Conservation (phyloP, 306 rosid species). For the Trifolium dubium region DNA sequence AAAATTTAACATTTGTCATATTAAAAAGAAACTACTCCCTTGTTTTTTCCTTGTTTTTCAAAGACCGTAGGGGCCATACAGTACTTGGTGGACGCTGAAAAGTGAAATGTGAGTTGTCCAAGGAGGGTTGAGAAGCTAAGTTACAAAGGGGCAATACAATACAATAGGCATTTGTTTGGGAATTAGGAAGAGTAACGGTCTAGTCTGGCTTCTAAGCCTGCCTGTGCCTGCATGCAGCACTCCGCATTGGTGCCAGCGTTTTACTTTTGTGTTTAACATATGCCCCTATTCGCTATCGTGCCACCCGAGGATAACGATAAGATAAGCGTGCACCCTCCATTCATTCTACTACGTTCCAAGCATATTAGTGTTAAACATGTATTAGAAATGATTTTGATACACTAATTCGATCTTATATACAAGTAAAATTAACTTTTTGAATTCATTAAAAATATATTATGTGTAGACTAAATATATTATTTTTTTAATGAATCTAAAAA, state of each 20-base stretch:
- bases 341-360: no score
- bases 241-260: neutral
- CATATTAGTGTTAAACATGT: no score
- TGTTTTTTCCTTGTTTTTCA: neutral
- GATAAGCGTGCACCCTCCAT: neutral
- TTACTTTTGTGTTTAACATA: neutral
- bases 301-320: neutral
- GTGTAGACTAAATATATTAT: no score
- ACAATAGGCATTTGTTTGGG: neutral
- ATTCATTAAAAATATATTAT: no score
- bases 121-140: neutral
- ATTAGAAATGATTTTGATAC: no score
- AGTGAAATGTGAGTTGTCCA: neutral
- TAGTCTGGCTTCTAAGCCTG: neutral
- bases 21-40: no score
- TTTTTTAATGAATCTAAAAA: no score
- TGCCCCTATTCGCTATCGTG: neutral
- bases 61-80: neutral
- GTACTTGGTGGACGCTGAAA: neutral
- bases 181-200: conserved; percentile 1
- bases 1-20: no score
- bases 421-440: no score
- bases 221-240: neutral
- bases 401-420: no score
- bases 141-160: neutral